phyloP scores from a whole-genome alignment of 176 grass and related monocot genomes.

The Elymus sibiricus region DNA sequence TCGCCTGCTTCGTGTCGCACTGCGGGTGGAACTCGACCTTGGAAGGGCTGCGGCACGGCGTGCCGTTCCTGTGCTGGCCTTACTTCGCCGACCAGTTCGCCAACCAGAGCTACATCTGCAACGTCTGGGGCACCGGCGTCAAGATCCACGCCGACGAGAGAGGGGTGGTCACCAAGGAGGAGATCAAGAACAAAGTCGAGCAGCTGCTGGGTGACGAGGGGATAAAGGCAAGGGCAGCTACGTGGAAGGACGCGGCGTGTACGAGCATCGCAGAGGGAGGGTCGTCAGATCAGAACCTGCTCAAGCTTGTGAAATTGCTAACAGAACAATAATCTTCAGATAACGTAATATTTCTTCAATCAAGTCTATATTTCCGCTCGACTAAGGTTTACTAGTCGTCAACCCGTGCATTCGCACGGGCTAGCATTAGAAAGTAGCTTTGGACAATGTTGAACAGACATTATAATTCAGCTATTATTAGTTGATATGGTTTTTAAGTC shows the following conservation, averaged over 20 bases:
- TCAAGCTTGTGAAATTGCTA: conserved; percentile 34
- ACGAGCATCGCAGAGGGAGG: conserved; percentile 24
- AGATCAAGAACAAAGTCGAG: conserved; percentile 35
- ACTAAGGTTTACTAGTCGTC: too few relatives aligned
- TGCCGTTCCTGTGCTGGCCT: conserved; percentile 62
- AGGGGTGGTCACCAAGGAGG: conserved; percentile 38
- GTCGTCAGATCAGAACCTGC: conserved; percentile 30
- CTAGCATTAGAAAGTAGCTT: too few relatives aligned
- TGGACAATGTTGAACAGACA: too few relatives aligned
- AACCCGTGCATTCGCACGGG: too few relatives aligned
- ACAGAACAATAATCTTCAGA: too few relatives aligned
- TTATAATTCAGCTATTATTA: too few relatives aligned
- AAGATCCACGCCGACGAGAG: conserved; percentile 8
- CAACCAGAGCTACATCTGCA: conserved; percentile 58
- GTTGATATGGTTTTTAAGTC: too few relatives aligned
- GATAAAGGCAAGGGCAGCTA: conserved; percentile 25
- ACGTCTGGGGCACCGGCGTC: conserved; percentile 55
- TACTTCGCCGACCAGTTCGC: conserved; percentile 56
- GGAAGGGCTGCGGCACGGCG: conserved; percentile 42
- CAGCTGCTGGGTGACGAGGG: conserved; percentile 21
- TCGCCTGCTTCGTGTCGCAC: conserved; percentile 48
- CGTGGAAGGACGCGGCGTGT: conserved; percentile 32
- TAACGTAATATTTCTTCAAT: too few relatives aligned
- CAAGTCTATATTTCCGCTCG: too few relatives aligned
- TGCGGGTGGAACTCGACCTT: conserved; percentile 57